phyloP scores from a whole-genome alignment of 2,329 filamentous ascomycete genomes.

The Graphilbum ipis-grandicollis region DNA sequence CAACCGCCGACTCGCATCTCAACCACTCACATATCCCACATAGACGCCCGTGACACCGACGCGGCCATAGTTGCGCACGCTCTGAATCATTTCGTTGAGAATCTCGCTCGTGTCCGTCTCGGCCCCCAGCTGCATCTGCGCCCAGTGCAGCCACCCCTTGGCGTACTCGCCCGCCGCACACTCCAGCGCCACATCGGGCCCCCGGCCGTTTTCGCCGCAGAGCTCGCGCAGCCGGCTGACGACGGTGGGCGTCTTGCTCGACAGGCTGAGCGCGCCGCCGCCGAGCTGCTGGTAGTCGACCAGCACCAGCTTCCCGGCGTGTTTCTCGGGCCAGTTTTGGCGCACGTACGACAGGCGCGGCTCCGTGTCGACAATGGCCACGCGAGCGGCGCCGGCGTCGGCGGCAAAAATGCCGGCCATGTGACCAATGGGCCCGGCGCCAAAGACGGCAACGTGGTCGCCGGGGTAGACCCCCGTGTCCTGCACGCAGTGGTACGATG shows the following conservation, averaged over 20 bases:
- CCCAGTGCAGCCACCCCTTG: constrained; percentile 42
- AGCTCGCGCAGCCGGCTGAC: constrained; percentile 58
- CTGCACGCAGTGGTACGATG: constrained; percentile 66
- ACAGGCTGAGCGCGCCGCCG: no score
- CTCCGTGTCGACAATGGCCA: constrained; percentile 66
- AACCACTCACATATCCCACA: constrained; percentile 35
- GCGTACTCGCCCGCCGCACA: constrained; percentile 43
- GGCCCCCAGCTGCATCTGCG: constrained; percentile 42
- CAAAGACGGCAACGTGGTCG: constrained; percentile 68
- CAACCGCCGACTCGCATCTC: no score
- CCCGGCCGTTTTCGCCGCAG: constrained; percentile 43
- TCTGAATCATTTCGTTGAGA: constrained; percentile 62
- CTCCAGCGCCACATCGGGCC: constrained; percentile 60
- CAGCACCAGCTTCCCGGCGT: constrained; percentile 40
- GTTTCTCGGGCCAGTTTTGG: constrained; percentile 33
- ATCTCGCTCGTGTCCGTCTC: constrained; percentile 79
- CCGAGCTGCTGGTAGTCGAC: constrained; percentile 46
- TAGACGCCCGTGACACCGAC: constrained; percentile 62
- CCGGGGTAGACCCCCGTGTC: constrained; percentile 66
- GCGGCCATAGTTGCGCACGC: constrained; percentile 54
- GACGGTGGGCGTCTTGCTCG: constrained; percentile 31
- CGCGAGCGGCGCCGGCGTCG: constrained; percentile 52
- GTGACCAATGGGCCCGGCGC: constrained; percentile 74
- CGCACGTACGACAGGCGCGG: constrained; percentile 53
- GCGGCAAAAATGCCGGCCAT: constrained; percentile 65